Evolutionary conservation across 306 rosid genomes (phyloP), one percentile per base, ranked within the genome.

Genomic region (Fagus sylvatica): DNA sequence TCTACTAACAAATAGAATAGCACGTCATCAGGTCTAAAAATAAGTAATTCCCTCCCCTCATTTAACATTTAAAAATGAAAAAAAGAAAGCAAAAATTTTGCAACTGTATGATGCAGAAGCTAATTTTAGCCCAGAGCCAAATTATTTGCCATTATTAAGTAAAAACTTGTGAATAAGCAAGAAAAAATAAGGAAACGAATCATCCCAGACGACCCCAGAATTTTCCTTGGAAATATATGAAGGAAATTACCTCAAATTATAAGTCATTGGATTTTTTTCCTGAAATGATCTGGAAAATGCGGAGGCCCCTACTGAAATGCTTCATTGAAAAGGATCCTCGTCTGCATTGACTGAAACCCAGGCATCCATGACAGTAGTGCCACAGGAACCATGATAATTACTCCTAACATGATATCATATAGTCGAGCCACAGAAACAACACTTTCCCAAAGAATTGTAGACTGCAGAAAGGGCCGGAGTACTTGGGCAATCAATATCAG

Each of bases 271-370:
- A 74, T 36, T 88, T 90, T 74, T 88, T 91, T 3, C 92, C 96
- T 5, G 90, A 81, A 77, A 93, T 85, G 79, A 93, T 84, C 90
- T 93, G 89, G 83, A 82, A 87, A 77, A 93, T 90, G 37, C 81
- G 81, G 39, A 93, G 96, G 53, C 98, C 98, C 79, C 92, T 76
- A 78, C 98, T 86, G n/a, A 84, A 93, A 93, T 73, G 97, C 97
- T 72, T 91, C 97, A 10, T 93, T 91, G 82, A 93, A 93, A 84
- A 93, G 87, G 83, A 87, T 88, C 83, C 93, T 86, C 37, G 98
- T 90, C 87, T 93, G 97, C 97, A 93, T 91, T 37, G 97, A 70
- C 80, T 93, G 98, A 78, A 90, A 88, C 68, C 98, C 98, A 33
- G 98, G 98, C 75, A 88, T 84, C 97, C 98, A 91, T 69, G 98